These are phyloP conservation scores for Plasmodium fragile DNA, from an alignment of 169 alveolate species.

Conservation along the genomic window DNA sequence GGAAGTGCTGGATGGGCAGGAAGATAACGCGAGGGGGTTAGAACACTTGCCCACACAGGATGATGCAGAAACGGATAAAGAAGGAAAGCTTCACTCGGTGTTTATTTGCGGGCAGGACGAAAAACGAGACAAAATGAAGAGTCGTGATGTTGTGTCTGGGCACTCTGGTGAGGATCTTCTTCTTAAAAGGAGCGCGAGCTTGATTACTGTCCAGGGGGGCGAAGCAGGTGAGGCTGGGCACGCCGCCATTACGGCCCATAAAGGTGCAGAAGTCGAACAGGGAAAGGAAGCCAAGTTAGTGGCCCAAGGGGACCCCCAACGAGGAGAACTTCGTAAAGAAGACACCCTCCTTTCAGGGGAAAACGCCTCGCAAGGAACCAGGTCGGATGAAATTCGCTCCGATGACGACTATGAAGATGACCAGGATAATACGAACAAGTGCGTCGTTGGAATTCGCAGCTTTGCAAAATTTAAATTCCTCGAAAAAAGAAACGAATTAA, in stretches of 20 bases:
- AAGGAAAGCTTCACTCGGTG: neutral
- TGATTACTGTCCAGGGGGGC: neutral
- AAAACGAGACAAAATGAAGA: neutral
- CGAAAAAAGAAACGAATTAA: slow-evolving; percentile 50
- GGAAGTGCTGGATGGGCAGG: neutral
- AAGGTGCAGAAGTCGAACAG: neutral
- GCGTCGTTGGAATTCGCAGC: slow-evolving; percentile 12
- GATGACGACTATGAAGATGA: slow-evolving; percentile 9
- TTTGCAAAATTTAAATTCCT: slow-evolving; percentile 40
- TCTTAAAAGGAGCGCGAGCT: neutral
- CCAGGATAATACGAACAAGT: neutral
- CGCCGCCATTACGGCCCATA: neutral
- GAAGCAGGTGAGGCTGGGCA: neutral
- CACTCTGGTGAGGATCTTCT: neutral
- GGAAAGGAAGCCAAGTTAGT: neutral
- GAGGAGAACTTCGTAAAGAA: neutral
- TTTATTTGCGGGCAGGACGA: neutral
- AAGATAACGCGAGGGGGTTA: neutral
- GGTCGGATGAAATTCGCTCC: neutral
- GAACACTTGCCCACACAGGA: neutral
- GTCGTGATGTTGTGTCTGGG: neutral
- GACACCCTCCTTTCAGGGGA: neutral
- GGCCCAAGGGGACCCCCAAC: neutral
- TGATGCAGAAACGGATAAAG: neutral
- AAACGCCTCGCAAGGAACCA: neutral